These are phyloP conservation scores for Alternaria brassicicola DNA, from an alignment of 2,329 filamentous ascomycete species.

Conservation along the genomic window DNA sequence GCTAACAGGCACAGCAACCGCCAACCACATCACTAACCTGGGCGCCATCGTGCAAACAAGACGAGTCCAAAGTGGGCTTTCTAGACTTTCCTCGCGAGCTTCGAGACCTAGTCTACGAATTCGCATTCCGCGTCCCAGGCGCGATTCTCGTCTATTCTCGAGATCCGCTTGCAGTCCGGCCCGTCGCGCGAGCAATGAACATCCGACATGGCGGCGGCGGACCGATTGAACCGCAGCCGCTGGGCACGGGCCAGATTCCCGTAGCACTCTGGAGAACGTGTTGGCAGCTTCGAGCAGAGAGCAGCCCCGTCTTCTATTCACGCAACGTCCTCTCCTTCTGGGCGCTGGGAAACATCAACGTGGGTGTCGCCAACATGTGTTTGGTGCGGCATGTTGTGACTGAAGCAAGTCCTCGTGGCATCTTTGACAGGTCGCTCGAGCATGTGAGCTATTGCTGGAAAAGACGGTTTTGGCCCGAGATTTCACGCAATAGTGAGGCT, in stretches of 20 bases:
- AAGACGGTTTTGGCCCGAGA: conserved; percentile 36
- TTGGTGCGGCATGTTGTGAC: conserved; percentile 30
- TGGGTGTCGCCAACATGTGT: conserved; percentile 18
- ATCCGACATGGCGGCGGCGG: conserved; percentile 34
- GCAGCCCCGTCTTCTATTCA: conserved; percentile 55
- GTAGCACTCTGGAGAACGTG: conserved; percentile 45
- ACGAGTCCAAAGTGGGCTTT: conserved; percentile 23
- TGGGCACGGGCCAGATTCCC: conserved; percentile 22
- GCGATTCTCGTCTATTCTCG: conserved; percentile 37
- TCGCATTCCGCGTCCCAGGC: conserved; percentile 31
- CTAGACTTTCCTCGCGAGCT: conserved; percentile 44
- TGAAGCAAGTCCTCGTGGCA: conserved; percentile 28
- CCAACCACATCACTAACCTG: conserved; percentile 18
- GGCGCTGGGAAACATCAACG: conserved; percentile 16
- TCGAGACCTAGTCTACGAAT: conserved; percentile 34
- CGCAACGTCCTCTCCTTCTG: conserved; percentile 53
- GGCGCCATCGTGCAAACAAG: conserved; percentile 28
- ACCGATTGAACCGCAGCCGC: conserved; percentile 27
- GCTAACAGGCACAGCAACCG: conserved; percentile 11
- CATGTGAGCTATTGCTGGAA: conserved; percentile 38
- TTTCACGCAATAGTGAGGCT: conserved; percentile 23
- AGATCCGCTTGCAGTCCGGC: conserved; percentile 19
- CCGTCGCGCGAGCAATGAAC: conserved; percentile 25
- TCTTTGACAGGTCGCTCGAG: conserved; percentile 31
- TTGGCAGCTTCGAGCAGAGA: conserved; percentile 52